A percentile compares a stretch with the other conserved stretches of the same genome.
Conservation (phyloP, 1,139 yeast species). For the Diutina sp. region DNA sequence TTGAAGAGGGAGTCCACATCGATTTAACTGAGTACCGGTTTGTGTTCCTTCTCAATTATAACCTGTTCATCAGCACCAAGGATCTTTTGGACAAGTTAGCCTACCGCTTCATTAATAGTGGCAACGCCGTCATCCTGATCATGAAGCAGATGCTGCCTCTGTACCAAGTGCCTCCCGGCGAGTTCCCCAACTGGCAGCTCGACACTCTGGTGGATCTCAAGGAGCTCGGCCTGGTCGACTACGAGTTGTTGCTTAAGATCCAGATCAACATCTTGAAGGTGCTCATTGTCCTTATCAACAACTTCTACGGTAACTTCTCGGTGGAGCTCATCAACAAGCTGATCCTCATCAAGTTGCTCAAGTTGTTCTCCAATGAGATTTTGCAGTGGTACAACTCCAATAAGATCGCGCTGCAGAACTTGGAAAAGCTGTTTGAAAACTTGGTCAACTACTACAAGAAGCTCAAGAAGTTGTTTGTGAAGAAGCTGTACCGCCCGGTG, state of each 20-base stretch:
- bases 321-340: slow-evolving; percentile 53
- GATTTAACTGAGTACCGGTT: slow-evolving; percentile 32
- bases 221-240: slow-evolving; percentile 32
- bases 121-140: slow-evolving; percentile 34
- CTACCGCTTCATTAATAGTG: slow-evolving; percentile 31
- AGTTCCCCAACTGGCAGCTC: slow-evolving; percentile 43
- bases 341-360: slow-evolving; percentile 53
- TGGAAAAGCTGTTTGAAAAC: slow-evolving; percentile 33
- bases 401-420: slow-evolving; percentile 21
- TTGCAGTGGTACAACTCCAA: slow-evolving; percentile 58
- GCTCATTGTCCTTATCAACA: slow-evolving; percentile 54
- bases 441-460: slow-evolving; percentile 52
- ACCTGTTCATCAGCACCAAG: slow-evolving; percentile 28
- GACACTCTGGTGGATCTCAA: slow-evolving; percentile 23
- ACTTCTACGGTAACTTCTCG: slow-evolving; percentile 65
- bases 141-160: slow-evolving; percentile 17
- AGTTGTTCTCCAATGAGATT: slow-evolving; percentile 55
- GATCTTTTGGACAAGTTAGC: slow-evolving; percentile 31
- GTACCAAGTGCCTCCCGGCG: slow-evolving; percentile 5
- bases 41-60: slow-evolving; percentile 31
- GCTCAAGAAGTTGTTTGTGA: slow-evolving; percentile 62
- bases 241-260: slow-evolving; percentile 52
- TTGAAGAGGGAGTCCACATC: slow-evolving; percentile 23
- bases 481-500: slow-evolving; percentile 67
- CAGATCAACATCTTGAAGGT: slow-evolving; percentile 79